phyloP scores from a whole-genome alignment of 164 flowering plant species.

The Nymphaea colorata region DNA sequence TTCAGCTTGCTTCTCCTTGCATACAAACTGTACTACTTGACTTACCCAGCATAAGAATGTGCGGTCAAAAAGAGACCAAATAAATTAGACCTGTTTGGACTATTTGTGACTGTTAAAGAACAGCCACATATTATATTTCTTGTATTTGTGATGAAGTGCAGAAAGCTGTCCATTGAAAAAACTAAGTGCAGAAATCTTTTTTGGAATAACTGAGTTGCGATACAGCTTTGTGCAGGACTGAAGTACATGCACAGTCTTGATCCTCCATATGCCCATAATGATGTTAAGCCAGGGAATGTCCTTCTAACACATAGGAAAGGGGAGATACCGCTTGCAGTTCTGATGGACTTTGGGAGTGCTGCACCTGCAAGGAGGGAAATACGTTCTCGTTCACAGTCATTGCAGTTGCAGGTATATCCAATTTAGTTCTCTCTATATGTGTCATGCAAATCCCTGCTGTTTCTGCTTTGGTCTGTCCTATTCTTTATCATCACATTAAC shows the following conservation, averaged over 20 bases:
- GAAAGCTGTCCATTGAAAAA: too few species aligned
- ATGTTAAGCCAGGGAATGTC: constrained; percentile 94
- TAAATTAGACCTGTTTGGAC: too few species aligned
- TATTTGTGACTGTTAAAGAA: too few species aligned
- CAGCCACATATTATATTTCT: too few species aligned
- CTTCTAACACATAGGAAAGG: constrained; percentile 81
- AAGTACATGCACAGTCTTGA: constrained; percentile 88
- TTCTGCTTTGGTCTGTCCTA: not conserved
- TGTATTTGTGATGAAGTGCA: too few species aligned
- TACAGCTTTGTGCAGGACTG: constrained; percentile 96
- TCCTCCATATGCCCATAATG: constrained; percentile 97
- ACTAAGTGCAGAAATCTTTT: too few species aligned
- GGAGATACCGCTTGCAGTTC: constrained; percentile 71
- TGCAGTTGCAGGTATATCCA: constrained; percentile 71
- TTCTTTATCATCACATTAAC: too few species aligned
- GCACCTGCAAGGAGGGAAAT: constrained; percentile 82
- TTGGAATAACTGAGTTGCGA: not conserved
- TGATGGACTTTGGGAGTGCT: constrained; percentile 99
- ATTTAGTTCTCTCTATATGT: not conserved
- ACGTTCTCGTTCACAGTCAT: constrained; percentile 74
- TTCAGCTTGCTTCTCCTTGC: not conserved
- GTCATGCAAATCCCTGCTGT: not conserved
- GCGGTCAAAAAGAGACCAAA: too few species aligned
- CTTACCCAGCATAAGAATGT: too few species aligned
- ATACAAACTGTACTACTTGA: too few species aligned